phyloP scores from a whole-genome alignment of 441 rosid species.

The Sinapis alba region DNA sequence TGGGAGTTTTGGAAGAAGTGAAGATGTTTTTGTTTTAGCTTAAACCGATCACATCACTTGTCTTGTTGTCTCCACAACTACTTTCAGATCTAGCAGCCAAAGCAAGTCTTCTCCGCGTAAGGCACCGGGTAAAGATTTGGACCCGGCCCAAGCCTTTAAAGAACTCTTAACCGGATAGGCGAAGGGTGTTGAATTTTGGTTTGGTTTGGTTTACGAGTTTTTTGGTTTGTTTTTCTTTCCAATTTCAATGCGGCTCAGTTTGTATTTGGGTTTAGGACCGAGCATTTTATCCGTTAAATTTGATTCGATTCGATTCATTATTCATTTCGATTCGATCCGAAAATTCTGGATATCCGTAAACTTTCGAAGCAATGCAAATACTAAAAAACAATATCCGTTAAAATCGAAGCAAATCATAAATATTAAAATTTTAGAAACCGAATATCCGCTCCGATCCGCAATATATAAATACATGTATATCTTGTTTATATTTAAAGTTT shows the following conservation, averaged over 20 bases:
- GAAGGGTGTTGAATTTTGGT: background rate
- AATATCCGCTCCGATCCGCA: too few species aligned
- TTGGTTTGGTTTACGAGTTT: background rate
- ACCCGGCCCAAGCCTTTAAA: background rate
- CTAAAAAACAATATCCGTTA: too few species aligned
- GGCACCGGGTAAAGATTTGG: background rate
- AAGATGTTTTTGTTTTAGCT: slow-evolving; percentile 9
- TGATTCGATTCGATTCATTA: too few species aligned
- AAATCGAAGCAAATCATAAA: too few species aligned
- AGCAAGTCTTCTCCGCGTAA: background rate
- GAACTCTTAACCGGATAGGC: background rate
- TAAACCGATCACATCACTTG: slow-evolving; percentile 20
- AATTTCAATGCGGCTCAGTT: background rate
- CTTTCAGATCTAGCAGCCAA: slow-evolving; percentile 23
- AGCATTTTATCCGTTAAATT: too few species aligned
- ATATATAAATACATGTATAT: too few species aligned
- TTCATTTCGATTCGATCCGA: too few species aligned
- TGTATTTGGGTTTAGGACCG: background rate
- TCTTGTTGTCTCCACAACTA: background rate
- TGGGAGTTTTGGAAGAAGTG: slow-evolving; percentile 1
- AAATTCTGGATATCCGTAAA: too few species aligned
- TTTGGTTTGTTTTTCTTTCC: background rate
- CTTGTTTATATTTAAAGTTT: too few species aligned
- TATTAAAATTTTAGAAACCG: too few species aligned
- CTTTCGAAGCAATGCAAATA: too few species aligned